phyloP scores from a whole-genome alignment of 768 basidiomycete genomes.

The Trametes meyenii region DNA sequence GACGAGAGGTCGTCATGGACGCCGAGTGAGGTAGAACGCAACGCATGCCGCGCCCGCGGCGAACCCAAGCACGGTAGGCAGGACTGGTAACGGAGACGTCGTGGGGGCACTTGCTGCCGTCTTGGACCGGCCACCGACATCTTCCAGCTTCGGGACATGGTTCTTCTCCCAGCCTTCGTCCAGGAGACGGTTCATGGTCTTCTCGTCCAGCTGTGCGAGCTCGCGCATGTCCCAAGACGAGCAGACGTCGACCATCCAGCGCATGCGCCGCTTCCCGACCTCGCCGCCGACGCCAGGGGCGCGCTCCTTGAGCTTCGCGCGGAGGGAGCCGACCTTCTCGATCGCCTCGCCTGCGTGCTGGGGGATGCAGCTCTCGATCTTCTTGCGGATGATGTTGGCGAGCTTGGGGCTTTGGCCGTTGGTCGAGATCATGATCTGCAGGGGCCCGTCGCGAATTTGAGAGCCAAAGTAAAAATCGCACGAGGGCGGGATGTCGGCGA shows the following conservation, averaged over 20 bases:
- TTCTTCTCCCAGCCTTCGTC: conserved; percentile 86
- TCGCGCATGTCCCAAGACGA: conserved; percentile 86
- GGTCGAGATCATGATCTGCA: conserved; percentile 96
- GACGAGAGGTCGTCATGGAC: conserved; percentile 26
- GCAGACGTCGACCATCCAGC: conserved; percentile 89
- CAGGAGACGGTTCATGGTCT: conserved; percentile 63
- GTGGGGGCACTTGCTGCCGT: neutral
- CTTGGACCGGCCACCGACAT: conserved; percentile 17
- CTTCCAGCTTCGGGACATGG: conserved; percentile 38
- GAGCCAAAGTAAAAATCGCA: conserved; percentile 99
- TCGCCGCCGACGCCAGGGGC: conserved; percentile 84
- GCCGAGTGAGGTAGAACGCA: conserved; percentile 35
- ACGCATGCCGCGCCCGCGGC: conserved; percentile 47
- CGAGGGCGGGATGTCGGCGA: conserved; percentile 91
- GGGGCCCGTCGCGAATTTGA: conserved; percentile 84
- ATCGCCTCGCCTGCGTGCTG: conserved; percentile 77
- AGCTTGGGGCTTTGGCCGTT: conserved; percentile 92
- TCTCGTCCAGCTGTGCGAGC: conserved; percentile 69
- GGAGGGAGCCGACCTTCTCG: conserved; percentile 72
- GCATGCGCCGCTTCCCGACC: conserved; percentile 80
- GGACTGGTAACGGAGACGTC: conserved; percentile 8
- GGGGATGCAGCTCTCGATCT: conserved; percentile 70
- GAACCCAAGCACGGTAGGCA: conserved; percentile 43
- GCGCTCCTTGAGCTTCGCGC: conserved; percentile 71
- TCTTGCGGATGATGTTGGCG: conserved; percentile 78